Base-by-base conservation (phyloP, 73 alveolate genomes). In the Paramecium octaurelia region DNA sequence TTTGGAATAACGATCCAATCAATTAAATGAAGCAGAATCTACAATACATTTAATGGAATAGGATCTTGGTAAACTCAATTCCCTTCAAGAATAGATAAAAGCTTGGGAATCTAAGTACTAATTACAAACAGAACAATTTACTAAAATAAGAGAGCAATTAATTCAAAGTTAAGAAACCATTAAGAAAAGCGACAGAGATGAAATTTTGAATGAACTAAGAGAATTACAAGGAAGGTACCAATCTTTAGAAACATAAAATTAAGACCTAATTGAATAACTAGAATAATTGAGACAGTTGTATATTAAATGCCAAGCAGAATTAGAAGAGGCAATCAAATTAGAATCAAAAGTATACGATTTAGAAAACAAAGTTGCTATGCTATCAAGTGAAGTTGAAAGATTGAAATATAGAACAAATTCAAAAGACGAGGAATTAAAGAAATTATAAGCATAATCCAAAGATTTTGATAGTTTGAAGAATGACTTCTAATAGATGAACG, bases 341-440 rank as follows among this genome's bases (percentile, higher is more conserved):
- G 91, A 80, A 48, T 44, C 46, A 44, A 80, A 80, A 11, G 75
- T 44, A 6, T 80, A 80, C 21, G 91, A 80, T 80, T 80, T 80
- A n/a, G 91, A 80, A 80, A 80, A 80, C 27, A 42, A 80, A 23
- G 91, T 80, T 0, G 91, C 91, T 10, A 80, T 80, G 91, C 29
- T 80, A 0, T 80, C 91, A 18, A 31, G 64, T 42, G 91, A 80
- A 80, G 91, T 80, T 6, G 75, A 80, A 42, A 80, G 91, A 80
- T 80, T 44, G 27, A 80, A 80, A 18, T 43, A 80, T 7, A 80
- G 73, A 80, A 44, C 46, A 1, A 46, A 46, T 42, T n/a, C 54
- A 24, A 80, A 80, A 9, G 91, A 80, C 20, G 91, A 80, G 16
- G 91, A 80, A 80, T 48, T 80, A 23, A 80, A 80, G 18, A 44